Percentiles rank a stretch among this genome's conserved stretches.
These are phyloP conservation scores for Trichosporon inkin DNA, from an alignment of 1,284 basidiomycete genomes.

Conservation along the genomic window DNA sequence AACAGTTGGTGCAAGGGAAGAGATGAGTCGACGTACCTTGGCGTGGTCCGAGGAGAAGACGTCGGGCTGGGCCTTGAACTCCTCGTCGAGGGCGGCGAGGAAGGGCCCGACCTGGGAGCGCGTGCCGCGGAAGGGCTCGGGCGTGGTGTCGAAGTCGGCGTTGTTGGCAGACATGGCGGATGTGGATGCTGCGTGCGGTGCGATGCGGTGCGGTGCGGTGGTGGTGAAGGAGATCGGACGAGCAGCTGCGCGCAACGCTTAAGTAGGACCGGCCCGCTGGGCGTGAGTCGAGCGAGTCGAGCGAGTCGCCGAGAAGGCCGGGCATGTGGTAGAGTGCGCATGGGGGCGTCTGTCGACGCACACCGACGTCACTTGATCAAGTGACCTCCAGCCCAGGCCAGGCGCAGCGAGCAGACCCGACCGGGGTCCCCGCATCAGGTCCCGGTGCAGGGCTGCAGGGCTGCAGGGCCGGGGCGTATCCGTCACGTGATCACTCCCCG, in stretches of 20 bases:
- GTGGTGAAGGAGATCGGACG: slow-evolving; percentile 27
- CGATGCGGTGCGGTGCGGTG: too few relatives aligned
- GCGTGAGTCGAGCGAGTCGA: slow-evolving; percentile 62
- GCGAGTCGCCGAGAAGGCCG: slow-evolving; percentile 63
- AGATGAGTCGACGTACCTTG: slow-evolving; percentile 28
- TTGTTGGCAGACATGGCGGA: slow-evolving; percentile 17
- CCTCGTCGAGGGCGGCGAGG: slow-evolving; percentile 18
- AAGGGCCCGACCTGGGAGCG: slow-evolving; percentile 16
- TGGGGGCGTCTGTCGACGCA: slow-evolving; percentile 20
- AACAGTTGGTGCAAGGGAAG: too few relatives aligned
- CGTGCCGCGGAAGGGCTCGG: slow-evolving; percentile 17
- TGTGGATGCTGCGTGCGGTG: slow-evolving; percentile 4
- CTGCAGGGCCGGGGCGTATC: too few relatives aligned
- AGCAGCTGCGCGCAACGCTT: slow-evolving; percentile 55
- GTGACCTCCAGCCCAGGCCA: too few relatives aligned
- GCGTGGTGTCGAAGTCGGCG: slow-evolving; percentile 18
- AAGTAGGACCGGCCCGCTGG: slow-evolving; percentile 66
- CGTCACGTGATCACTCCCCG: too few relatives aligned
- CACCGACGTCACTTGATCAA: slow-evolving; percentile 19
- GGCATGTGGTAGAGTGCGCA: slow-evolving; percentile 53
- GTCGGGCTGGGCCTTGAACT: slow-evolving; percentile 32
- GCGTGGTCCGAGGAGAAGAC: slow-evolving; percentile 34
- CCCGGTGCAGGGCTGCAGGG: too few relatives aligned
- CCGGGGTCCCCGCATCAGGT: too few relatives aligned
- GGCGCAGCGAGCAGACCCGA: too few relatives aligned